A percentile compares a stretch with the other conserved stretches of the same genome.
These are phyloP conservation scores for Exophiala spinifera DNA, from an alignment of 2,329 filamentous ascomycete species.

Conservation along the genomic window DNA sequence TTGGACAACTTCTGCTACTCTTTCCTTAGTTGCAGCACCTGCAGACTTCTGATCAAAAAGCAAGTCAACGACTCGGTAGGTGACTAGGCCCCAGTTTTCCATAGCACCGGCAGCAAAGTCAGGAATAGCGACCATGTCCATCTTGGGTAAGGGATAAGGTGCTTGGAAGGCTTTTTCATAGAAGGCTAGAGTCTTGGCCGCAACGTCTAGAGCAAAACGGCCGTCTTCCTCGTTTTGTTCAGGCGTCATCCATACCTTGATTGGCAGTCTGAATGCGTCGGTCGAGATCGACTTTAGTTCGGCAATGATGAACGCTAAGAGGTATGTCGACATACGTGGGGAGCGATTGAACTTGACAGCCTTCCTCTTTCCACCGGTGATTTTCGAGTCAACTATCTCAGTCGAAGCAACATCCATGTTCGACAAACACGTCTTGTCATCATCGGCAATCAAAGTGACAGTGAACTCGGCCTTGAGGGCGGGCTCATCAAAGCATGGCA, in stretches of 20 bases:
- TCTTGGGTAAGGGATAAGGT: slow-evolving; percentile 83
- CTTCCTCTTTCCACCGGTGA: slow-evolving; percentile 67
- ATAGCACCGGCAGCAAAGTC: slow-evolving; percentile 95
- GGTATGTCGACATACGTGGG: slow-evolving; percentile 92
- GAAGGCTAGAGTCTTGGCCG: slow-evolving; percentile 83
- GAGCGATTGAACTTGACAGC: slow-evolving; percentile 89
- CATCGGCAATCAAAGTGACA: slow-evolving; percentile 85
- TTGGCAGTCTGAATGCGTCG: slow-evolving; percentile 83
- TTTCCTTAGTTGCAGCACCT: slow-evolving; percentile 83
- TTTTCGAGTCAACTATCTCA: slow-evolving; percentile 65
- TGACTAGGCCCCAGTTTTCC: slow-evolving; percentile 98
- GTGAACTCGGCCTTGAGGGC: slow-evolving; percentile 90
- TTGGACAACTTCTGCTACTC: slow-evolving; percentile 92
- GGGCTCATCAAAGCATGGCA: slow-evolving; percentile 96
- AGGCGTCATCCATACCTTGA: slow-evolving; percentile 89
- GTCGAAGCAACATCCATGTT: slow-evolving; percentile 94
- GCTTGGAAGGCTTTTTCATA: slow-evolving; percentile 94
- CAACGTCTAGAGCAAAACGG: slow-evolving; percentile 83
- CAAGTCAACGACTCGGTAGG: slow-evolving; percentile 87
- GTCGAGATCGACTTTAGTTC: slow-evolving; percentile 94
- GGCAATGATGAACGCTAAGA: slow-evolving; percentile 89
- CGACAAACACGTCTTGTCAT: slow-evolving; percentile 84
- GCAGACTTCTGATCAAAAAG: slow-evolving; percentile 89
- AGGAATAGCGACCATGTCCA: slow-evolving; percentile 94
- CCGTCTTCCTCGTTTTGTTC: slow-evolving; percentile 89